Evolutionary conservation across 140 eudicot species (phyloP).

Genomic region (Oenanthe javanica): DNA sequence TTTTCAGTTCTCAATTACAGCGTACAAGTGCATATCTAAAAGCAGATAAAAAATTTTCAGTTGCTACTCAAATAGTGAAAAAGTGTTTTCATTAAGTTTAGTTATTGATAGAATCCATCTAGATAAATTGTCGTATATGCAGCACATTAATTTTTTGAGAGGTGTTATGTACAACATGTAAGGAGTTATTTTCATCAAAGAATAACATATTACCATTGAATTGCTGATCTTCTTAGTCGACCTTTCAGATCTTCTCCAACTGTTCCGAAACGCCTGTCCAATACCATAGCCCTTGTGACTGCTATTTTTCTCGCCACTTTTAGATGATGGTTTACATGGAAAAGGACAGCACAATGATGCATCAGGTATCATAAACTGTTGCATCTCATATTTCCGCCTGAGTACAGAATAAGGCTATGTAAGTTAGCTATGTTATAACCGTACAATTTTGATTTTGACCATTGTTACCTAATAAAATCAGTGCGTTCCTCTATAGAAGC

Average conservation of each 20-base stretch:
- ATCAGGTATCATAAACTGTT: constrained; percentile 45
- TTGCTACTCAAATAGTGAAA: too few species aligned
- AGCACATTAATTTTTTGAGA: not conserved
- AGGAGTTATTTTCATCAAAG: not conserved
- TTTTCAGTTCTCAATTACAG: too few species aligned
- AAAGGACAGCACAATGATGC: constrained; percentile 31
- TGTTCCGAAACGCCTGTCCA: constrained; percentile 68
- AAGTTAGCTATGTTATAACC: not conserved
- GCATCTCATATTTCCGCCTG: constrained; percentile 83
- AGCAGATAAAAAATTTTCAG: not conserved
- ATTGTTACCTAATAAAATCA: constrained; percentile 64
- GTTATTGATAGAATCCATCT: too few species aligned
- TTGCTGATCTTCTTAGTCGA: constrained; percentile 35
- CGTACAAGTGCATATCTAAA: not conserved
- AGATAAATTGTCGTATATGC: not conserved
- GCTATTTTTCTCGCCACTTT: constrained; percentile 42
- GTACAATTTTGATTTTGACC: constrained; percentile 10
- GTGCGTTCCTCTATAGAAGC: constrained; percentile 69
- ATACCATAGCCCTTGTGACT: constrained; percentile 43
- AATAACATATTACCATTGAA: constrained; percentile 47
- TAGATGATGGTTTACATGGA: constrained; percentile 36
- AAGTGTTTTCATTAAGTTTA: too few species aligned
- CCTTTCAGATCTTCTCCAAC: constrained; percentile 67
- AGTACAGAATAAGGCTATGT: constrained; percentile 8
- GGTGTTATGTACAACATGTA: not conserved